These are phyloP conservation scores for Aureobasidium melanogenum DNA, from an alignment of 2,329 filamentous ascomycete species.

Conservation along the genomic window DNA sequence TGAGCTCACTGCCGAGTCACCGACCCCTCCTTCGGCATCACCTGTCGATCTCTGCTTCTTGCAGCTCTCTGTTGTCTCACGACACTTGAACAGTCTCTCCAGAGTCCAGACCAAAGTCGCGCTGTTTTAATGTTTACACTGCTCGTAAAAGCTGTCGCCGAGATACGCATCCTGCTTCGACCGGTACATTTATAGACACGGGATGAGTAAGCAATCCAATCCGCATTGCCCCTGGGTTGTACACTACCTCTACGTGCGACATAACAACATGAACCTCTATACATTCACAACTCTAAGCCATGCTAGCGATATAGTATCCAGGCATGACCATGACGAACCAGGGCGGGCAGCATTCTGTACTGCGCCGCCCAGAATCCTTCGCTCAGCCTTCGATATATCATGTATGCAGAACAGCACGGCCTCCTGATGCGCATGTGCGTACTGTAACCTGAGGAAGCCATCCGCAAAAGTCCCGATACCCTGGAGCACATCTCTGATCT, in stretches of 20 bases:
- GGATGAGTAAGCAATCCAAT: background rate
- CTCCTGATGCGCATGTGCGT: background rate
- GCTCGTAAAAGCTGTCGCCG: background rate
- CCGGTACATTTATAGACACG: background rate
- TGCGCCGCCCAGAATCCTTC: background rate
- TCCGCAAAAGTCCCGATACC: background rate
- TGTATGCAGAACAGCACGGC: background rate
- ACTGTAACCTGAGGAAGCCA: constrained; percentile 1
- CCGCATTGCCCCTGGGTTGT: background rate
- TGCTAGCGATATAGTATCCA: background rate
- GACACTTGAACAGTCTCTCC: background rate
- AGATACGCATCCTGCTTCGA: background rate
- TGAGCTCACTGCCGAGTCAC: background rate
- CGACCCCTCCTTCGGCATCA: background rate
- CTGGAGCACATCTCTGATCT: background rate
- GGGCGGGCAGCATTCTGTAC: background rate
- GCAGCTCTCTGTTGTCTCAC: background rate
- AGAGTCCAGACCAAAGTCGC: background rate
- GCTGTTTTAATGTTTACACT: background rate
- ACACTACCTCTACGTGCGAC: constrained; percentile 1
- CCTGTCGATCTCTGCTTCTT: background rate
- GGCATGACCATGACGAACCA: background rate
- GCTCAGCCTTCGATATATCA: constrained; percentile 3
- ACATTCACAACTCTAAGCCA: background rate
- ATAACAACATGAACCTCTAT: background rate